Percentiles rank a stretch among this genome's conserved stretches.
phyloP scores from a whole-genome alignment of 768 basidiomycete species.

The Suillus subalutaceus region DNA sequence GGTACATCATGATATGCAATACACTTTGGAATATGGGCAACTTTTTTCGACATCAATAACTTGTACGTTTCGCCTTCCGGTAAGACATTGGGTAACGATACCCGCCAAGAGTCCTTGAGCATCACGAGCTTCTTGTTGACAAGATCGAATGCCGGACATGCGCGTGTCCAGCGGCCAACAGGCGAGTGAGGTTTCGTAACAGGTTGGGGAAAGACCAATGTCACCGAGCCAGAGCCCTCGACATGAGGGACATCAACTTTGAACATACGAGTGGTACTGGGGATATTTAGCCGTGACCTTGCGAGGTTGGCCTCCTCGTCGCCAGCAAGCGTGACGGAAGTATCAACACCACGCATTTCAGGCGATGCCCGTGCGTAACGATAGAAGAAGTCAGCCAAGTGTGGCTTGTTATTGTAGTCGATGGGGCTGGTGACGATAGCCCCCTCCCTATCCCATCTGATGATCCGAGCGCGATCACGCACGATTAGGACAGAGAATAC shows the following conservation, averaged over 20 bases:
- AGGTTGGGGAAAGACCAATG: neutral
- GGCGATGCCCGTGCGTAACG: conserved; percentile 21
- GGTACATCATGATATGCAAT: too few relatives aligned
- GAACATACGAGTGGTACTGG: neutral
- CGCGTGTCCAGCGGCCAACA: neutral
- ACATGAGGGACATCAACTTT: neutral
- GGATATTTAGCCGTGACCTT: conserved; percentile 7
- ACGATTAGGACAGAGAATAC: too few relatives aligned
- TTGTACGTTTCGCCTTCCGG: conserved; percentile 26
- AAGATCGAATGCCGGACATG: neutral
- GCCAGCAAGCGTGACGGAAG: conserved; percentile 20
- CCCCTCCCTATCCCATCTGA: too few relatives aligned
- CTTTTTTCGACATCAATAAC: conserved; percentile 15
- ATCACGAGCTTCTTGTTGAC: neutral
- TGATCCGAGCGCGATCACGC: too few relatives aligned
- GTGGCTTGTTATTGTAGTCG: conserved; percentile 22
- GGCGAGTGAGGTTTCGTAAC: neutral
- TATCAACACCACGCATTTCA: conserved; percentile 25
- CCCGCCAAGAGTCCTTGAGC: conserved; percentile 8
- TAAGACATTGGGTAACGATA: conserved; percentile 9
- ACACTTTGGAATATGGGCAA: conserved; percentile 26
- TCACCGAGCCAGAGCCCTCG: neutral
- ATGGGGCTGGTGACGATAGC: too few relatives aligned
- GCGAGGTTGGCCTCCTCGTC: conserved; percentile 5
- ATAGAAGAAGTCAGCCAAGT: conserved; percentile 26